phyloP scores from a whole-genome alignment of 208 protist genomes.

The Acanthamoeba royreba region DNA sequence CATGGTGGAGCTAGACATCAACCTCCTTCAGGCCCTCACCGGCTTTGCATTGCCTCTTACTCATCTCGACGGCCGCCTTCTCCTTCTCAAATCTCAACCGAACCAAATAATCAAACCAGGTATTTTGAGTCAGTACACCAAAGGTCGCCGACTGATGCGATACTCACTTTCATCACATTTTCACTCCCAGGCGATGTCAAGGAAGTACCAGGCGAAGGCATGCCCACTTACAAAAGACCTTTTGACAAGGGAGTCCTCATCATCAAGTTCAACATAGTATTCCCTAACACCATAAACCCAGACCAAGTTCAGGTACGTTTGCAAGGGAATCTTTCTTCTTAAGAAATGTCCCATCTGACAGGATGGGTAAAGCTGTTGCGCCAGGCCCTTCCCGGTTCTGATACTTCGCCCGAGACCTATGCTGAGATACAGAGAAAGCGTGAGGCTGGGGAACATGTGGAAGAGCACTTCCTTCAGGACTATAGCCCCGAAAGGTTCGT shows the following conservation, averaged over 20 bases:
- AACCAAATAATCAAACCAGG: conserved; percentile 43
- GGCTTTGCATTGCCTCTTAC: conserved; percentile 16
- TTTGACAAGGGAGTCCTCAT: conserved; percentile 51
- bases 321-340: not conserved
- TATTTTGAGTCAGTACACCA: no score
- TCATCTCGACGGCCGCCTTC: conserved; percentile 41
- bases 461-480: not conserved
- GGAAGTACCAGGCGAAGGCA: conserved; percentile 39
- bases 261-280: conserved; percentile 36
- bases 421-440: not conserved
- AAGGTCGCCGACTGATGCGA: no score
- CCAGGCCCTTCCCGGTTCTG: not conserved
- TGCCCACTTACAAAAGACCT: conserved; percentile 45
- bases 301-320: not conserved
- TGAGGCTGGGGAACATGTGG: not conserved
- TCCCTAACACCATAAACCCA: not conserved
- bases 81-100: conserved; percentile 22
- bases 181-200: conserved; percentile 12
- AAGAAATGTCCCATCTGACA: not conserved
- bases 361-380: not conserved
- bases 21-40: conserved; percentile 15
- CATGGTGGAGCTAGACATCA: not conserved
- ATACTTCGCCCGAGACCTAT: not conserved
- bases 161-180: no score
- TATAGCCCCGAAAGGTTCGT: not conserved